Base-by-base conservation (phyloP, 305 asterid species). In the Caryopteris hybrid region DNA sequence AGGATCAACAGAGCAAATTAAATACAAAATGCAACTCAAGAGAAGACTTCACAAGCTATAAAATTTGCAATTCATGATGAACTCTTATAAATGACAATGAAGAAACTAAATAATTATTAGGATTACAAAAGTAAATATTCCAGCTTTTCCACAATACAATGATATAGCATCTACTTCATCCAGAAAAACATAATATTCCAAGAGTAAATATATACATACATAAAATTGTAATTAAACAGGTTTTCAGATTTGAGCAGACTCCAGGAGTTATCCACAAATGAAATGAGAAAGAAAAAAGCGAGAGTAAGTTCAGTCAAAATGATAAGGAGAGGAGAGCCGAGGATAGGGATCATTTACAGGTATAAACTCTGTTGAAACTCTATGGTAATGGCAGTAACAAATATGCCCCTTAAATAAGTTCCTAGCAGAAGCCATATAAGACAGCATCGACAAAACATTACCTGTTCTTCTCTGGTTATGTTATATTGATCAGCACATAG, bases 381-480 rank as follows among this genome's bases (percentile, higher is more conserved):
- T 25, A 55, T 55, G 43, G 14, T 14, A 63, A n/a, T 55, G 39
- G 33, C 38, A 43, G 36, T 43, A 47, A 25, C 27, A 46, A 36
- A 65, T 34, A 33, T 17, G 0, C 43, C 46, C 33, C 56, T 57
- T 27, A 20, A 34, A 58, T 6, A 64, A 54, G 29, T 46, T 64
- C 27, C 29, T 31, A 36, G 39, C 47, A 50, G 39, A 58, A 68
- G 14, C 42, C 16, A 31, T 16, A 12, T 16, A 8, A 41, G 66
- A 71, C 50, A 1, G 23, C 50, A 73, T 46, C 68, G 45, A 38
- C 56, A 33, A 65, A 61, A 34, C 46, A 52, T 51, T 78, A 85
- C 99, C 90, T 94, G 98, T 60, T 91, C 79, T 74, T 87, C 93
- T 80, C 96, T 87, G 46, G 95, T 71, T 47, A 94, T 82, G 47